A percentile compares a stretch with the other conserved stretches of the same genome.
Conservation (phyloP, 2,329 filamentous ascomycete species). For the Fusarium clavum region DNA sequence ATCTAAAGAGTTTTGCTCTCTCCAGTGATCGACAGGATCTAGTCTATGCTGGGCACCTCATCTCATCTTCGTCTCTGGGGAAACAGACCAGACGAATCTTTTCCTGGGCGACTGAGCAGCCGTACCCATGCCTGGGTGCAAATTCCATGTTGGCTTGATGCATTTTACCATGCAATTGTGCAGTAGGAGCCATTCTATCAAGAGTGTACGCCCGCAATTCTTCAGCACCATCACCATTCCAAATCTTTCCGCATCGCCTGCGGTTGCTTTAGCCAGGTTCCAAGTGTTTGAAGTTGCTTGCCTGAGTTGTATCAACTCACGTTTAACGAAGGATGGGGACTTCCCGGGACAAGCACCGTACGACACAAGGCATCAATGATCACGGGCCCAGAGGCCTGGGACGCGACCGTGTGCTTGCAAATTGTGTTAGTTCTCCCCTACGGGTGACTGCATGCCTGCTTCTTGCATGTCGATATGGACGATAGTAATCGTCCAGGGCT, state of each 20-base stretch:
- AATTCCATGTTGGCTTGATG: constrained; percentile 9
- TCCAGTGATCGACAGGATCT: constrained; percentile 29
- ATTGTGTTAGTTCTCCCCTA: constrained; percentile 23
- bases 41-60: constrained; percentile 29
- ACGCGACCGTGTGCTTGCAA: constrained; percentile 42
- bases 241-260: neutral
- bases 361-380: constrained; percentile 19
- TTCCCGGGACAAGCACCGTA: constrained; percentile 42
- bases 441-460: constrained; percentile 35
- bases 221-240: neutral
- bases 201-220: constrained; percentile 8
- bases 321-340: constrained; percentile 27
- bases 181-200: neutral
- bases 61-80: constrained; percentile 12
- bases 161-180: constrained; percentile 9
- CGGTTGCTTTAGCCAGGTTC: neutral
- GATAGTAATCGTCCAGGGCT: constrained; percentile 13
- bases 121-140: neutral
- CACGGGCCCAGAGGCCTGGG: constrained; percentile 42
- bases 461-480: constrained; percentile 18
- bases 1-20: constrained; percentile 27
- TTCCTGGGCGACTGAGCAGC: constrained; percentile 18
- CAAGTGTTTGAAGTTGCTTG: constrained; percentile 8
- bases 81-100: constrained; percentile 35
- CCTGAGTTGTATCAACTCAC: constrained; percentile 22